Evolutionary conservation across 441 rosid species (phyloP).

Genomic region (Aquilaria agallochum): DNA sequence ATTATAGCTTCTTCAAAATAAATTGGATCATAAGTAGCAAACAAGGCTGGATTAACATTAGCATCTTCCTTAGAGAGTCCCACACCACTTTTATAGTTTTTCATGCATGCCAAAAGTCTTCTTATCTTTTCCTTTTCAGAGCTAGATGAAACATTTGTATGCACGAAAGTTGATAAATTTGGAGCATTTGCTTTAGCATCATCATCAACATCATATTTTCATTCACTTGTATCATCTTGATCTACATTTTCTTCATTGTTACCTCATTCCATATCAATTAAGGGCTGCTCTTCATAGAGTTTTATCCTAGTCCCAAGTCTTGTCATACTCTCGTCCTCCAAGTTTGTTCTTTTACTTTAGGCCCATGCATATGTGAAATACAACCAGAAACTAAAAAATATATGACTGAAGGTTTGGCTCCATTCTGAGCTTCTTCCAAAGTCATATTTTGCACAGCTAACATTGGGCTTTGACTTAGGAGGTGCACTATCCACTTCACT

Average conservation of each 20-base stretch:
- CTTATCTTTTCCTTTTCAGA: background rate
- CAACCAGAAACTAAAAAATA: background rate
- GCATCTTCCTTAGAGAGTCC: background rate
- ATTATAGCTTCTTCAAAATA: background rate
- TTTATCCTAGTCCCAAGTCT: background rate
- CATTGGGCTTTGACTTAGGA: background rate
- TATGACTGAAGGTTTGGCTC: background rate
- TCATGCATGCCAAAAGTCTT: background rate
- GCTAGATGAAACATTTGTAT: background rate
- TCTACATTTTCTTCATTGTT: background rate
- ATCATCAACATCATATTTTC: background rate
- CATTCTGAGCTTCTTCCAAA: background rate
- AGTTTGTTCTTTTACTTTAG: background rate
- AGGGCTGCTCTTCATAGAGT: background rate
- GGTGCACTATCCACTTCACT: background rate
- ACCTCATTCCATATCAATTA: background rate
- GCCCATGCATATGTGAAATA: background rate
- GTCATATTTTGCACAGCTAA: background rate
- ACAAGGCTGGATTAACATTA: background rate
- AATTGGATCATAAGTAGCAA: background rate
- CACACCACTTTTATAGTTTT: background rate
- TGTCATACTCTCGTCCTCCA: background rate
- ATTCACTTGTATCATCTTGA: background rate
- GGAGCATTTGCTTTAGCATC: background rate
- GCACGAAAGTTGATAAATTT: background rate